Conservation (phyloP, 176 grass and related monocot species). For the Zea luxurians region DNA sequence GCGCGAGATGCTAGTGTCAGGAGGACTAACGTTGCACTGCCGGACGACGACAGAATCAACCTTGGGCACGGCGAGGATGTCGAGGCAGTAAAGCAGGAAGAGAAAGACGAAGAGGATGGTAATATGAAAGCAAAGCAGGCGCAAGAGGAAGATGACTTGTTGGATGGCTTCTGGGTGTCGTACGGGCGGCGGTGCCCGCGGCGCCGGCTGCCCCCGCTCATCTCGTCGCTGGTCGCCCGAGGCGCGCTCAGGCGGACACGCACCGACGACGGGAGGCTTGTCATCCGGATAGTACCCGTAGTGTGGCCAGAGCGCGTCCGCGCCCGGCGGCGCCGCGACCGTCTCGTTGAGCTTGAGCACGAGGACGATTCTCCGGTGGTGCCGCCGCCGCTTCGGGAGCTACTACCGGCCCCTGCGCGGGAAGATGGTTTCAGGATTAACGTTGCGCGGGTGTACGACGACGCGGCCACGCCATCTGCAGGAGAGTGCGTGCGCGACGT, state of each 20-base stretch:
- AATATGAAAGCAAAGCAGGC: not conserved
- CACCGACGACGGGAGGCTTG: constrained; percentile 44
- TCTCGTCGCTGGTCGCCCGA: constrained; percentile 43
- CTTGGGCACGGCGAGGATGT: not conserved
- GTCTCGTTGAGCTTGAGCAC: not conserved
- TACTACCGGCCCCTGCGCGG: not conserved
- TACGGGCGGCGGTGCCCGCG: constrained; percentile 14
- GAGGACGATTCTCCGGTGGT: not conserved
- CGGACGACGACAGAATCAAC: not conserved
- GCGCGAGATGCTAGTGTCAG: not conserved
- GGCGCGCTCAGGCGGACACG: constrained; percentile 42
- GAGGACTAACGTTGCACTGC: not conserved
- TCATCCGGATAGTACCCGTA: constrained; percentile 33
- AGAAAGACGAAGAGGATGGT: no score
- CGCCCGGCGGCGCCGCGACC: no score
- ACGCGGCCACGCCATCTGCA: not conserved
- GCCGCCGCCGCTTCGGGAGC: not conserved
- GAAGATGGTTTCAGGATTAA: not conserved
- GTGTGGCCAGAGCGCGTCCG: not conserved
- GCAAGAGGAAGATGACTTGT: not conserved
- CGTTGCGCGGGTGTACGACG: not conserved
- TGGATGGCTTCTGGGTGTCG: constrained; percentile 34
- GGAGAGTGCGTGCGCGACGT: not conserved
- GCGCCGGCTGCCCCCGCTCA: constrained; percentile 53
- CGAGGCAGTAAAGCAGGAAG: no score